Base-by-base conservation (phyloP, 1,284 basidiomycete genomes). In the Ceratobasidium sp. region DNA sequence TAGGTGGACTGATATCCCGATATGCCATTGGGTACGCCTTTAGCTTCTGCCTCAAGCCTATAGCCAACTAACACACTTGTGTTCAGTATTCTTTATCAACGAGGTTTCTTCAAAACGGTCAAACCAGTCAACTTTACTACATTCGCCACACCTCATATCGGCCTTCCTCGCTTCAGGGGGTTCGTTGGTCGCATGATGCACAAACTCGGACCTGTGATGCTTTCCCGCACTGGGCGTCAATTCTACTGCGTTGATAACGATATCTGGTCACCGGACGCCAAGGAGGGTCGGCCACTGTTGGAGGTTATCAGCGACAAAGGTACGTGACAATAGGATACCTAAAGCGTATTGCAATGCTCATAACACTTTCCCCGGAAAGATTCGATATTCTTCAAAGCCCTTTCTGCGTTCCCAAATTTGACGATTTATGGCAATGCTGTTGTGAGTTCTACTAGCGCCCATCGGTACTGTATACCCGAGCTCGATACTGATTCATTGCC, bases 281-380 rank as follows among this genome's bases (percentile, higher is more conserved):
- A 83, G 44, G 83, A 88, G 76, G 93, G 92, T 2, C 87, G 92
- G 71, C 91, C 95, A 1, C 84, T 97, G 5, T 84, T 97, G 26
- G 91, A 95, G 79, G 90, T 96, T 78, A 94, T 97, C 92, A 93
- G 94, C 1, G 95, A 97, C 85, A 93, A 94, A 81, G 88, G 94
- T 93, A 82, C 81, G 90, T 84, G 13, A 23, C n/a, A 51, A 3
- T 28, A 20, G n/a, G 33, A 23, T 58, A 33, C 40, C 67, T 40
- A 13, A 15, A 40, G 1, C 23, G n/a, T 12, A 40, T 44, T 33
- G 42, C 20, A 1, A 33, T 26, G 12, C 23, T 20, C n/a, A 60
- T 46, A 73, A 33, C 4, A 33, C 33, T 77, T 33, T 20, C 18
- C 83, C 10, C 10, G 60, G 18, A 9, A 20, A 93, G 94, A 92